Conservation (phyloP, 148 eudicot genomes). For the Arctostaphylos glauca region DNA sequence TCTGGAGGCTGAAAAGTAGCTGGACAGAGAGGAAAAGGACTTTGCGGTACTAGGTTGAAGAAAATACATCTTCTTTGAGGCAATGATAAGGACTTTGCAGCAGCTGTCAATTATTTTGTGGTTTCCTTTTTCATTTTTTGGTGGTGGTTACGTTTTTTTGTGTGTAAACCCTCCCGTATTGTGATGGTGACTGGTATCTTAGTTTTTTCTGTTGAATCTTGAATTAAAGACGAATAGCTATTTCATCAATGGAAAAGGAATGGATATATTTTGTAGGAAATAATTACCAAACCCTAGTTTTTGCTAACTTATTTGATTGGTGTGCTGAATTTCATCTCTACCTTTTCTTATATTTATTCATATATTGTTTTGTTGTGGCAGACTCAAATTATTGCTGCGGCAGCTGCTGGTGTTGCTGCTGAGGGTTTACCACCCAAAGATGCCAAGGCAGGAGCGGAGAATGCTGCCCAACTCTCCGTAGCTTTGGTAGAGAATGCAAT, state of each 20-base stretch:
- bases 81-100: neutral
- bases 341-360: constrained; percentile 9
- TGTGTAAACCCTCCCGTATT: neutral
- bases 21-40: neutral
- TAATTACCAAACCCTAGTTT: neutral
- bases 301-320: neutral
- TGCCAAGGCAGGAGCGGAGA: constrained; percentile 87
- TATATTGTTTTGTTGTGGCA: constrained; percentile 31
- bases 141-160: neutral
- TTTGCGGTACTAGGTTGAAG: neutral
- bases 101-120: neutral
- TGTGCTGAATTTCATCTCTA: constrained; percentile 4
- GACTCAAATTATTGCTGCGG: constrained; percentile 99
- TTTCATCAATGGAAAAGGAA: neutral
- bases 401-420: constrained; percentile 97
- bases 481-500: constrained; percentile 98
- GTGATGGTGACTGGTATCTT: constrained; percentile 1
- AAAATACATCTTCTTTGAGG: neutral
- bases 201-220: neutral
- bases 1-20: neutral
- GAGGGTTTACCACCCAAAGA: constrained; percentile 72
- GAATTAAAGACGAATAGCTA: neutral
- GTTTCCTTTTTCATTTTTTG: neutral
- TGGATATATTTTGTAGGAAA: too few species aligned
- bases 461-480: constrained; percentile 97